Evolutionary conservation across 192 early-diverging fungal genomes (phyloP).

Genomic region (Chytriomyces sp.): DNA sequence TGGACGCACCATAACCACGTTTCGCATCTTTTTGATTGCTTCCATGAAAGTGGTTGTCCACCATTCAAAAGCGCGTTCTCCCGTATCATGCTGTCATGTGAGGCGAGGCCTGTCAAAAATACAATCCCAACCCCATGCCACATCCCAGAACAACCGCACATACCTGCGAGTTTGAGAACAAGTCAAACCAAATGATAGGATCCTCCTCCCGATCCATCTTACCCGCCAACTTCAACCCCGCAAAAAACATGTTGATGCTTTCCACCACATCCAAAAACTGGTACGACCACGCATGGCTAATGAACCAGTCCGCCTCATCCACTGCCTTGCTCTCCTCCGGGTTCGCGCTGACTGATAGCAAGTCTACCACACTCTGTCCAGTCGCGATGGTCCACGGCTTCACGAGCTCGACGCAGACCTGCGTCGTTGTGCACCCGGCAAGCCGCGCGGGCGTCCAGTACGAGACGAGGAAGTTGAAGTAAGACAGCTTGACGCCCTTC

Average conservation of each 20-base stretch:
- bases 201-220: neutral
- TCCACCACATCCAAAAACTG: slow-evolving; percentile 35
- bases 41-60: slow-evolving; percentile 29
- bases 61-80: slow-evolving; percentile 24
- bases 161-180: slow-evolving; percentile 32
- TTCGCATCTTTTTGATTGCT: slow-evolving; percentile 23
- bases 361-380: neutral
- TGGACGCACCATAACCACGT: slow-evolving; percentile 34
- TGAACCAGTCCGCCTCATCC: slow-evolving; percentile 21
- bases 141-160: no score
- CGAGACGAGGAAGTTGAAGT: neutral
- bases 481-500: slow-evolving; percentile 14
- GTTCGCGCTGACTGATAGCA: neutral
- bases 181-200: slow-evolving; percentile 34
- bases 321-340: neutral
- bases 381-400: neutral
- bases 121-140: no score
- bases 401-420: slow-evolving; percentile 14
- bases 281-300: slow-evolving; percentile 39
- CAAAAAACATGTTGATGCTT: slow-evolving; percentile 24
- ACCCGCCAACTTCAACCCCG: neutral
- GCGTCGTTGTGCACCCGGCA: slow-evolving; percentile 20
- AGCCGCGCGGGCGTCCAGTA: neutral
- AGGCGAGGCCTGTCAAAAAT: no score
- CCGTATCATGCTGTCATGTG: slow-evolving; percentile 34